These are phyloP conservation scores for Phytophthora crassamura DNA, from an alignment of 352 stramenopile species.

Conservation along the genomic window DNA sequence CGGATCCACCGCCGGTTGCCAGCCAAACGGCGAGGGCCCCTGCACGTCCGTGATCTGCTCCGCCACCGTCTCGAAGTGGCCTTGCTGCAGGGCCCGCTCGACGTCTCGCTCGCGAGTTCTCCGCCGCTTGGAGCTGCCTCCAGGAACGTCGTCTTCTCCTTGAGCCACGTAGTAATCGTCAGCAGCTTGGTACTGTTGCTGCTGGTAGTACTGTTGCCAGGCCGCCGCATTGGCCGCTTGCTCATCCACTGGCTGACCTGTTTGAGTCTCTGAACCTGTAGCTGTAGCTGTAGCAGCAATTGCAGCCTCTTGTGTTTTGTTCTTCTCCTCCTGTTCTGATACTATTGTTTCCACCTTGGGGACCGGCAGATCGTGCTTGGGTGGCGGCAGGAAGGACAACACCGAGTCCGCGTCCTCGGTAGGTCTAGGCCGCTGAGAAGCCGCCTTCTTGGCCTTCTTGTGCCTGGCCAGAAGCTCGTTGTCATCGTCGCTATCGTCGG, in stretches of 20 bases:
- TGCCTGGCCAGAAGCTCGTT: conserved; percentile 61
- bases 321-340: conserved; percentile 21
- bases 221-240: conserved; percentile 29
- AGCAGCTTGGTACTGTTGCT: conserved; percentile 39
- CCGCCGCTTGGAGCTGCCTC: conserved; percentile 56
- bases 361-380: conserved; percentile 52
- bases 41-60: conserved; percentile 74
- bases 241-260: conserved; percentile 19
- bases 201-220: conserved; percentile 51
- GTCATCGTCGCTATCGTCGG: conserved; percentile 49
- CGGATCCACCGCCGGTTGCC: conserved; percentile 54
- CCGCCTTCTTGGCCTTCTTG: conserved; percentile 47
- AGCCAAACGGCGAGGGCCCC: conserved; percentile 53
- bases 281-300: neutral
- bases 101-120: conserved; percentile 71
- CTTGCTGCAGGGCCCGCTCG: conserved; percentile 72
- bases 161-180: conserved; percentile 44
- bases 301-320: conserved; percentile 7
- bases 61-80: conserved; percentile 66
- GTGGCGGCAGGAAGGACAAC: conserved; percentile 69
- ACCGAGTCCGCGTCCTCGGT: conserved; percentile 16
- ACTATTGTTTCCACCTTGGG: neutral
- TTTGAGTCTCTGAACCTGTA: conserved; percentile 3
- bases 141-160: conserved; percentile 35
- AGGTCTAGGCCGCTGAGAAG: conserved; percentile 41